Evolutionary conservation across 495 filamentous ascomycete genomes (phyloP).

Genomic region (Podospora conica): DNA sequence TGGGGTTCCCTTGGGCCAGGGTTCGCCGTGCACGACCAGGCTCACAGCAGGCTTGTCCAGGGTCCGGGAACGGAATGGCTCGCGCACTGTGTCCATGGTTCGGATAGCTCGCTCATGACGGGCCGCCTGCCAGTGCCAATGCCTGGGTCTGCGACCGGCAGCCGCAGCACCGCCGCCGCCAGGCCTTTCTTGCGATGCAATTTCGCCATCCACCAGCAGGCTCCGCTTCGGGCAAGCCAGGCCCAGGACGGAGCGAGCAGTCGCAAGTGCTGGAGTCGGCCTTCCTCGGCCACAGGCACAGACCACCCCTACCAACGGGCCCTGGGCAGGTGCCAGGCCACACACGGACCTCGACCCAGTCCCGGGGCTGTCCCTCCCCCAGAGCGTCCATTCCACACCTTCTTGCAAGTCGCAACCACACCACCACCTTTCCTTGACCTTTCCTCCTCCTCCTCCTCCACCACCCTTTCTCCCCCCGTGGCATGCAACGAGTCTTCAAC

Average conservation of each 20-base stretch:
- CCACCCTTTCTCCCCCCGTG: background rate
- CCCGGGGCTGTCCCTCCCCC: background rate
- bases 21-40: slow-evolving; percentile 12
- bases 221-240: slow-evolving; percentile 15
- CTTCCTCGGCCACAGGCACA: slow-evolving; percentile 1
- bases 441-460: background rate
- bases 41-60: slow-evolving; percentile 1
- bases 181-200: slow-evolving; percentile 11
- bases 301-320: slow-evolving; percentile 2
- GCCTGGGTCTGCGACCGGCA: background rate
- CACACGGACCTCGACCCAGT: slow-evolving; percentile 8
- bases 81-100: slow-evolving; percentile 10
- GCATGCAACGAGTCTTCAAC: background rate
- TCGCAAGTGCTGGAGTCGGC: too few species aligned
- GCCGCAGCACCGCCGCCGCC: slow-evolving; percentile 5
- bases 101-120: background rate
- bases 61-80: background rate
- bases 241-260: background rate
- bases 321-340: background rate
- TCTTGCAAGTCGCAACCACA: slow-evolving; percentile 1
- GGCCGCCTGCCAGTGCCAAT: slow-evolving; percentile 1
- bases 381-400: background rate
- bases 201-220: slow-evolving; percentile 20
- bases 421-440: background rate
- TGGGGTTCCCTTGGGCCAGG: slow-evolving; percentile 3